Percentiles rank a stretch among this genome's conserved stretches.
These are phyloP conservation scores for Beauveria bassiana DNA, from an alignment of 2,329 filamentous ascomycete genomes.

Conservation along the genomic window DNA sequence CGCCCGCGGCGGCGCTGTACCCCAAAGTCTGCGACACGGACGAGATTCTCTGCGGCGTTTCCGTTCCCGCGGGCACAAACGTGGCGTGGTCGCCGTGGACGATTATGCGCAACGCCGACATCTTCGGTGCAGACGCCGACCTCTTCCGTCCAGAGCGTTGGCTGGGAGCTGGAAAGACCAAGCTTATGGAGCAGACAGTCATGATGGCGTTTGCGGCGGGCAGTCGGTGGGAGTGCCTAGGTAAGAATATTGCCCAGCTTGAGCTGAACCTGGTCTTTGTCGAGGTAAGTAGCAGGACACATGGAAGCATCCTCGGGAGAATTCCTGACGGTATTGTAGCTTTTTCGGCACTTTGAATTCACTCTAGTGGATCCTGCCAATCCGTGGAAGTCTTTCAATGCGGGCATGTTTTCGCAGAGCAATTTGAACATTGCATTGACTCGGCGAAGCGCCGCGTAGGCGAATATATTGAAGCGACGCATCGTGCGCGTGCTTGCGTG, in stretches of 20 bases:
- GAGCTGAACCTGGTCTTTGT: conserved; percentile 24
- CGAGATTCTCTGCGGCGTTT: conserved; percentile 12
- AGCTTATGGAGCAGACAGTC: conserved; percentile 20
- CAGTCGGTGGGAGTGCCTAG: conserved; percentile 21
- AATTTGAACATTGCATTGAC: not conserved
- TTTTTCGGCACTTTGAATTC: conserved; percentile 16
- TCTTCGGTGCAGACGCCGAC: conserved; percentile 19
- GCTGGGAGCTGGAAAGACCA: conserved; percentile 19
- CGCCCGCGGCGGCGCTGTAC: conserved; percentile 17
- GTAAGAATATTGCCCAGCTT: conserved; percentile 23
- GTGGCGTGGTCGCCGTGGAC: conserved; percentile 19
- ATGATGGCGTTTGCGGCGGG: conserved; percentile 25
- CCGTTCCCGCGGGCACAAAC: conserved; percentile 15
- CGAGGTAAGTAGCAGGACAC: conserved; percentile 20
- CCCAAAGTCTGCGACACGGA: conserved; percentile 15
- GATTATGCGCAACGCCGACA: conserved; percentile 16
- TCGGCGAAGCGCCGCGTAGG: not conserved
- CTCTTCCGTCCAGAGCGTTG: conserved; percentile 18
- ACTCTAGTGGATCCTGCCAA: conserved; percentile 14
- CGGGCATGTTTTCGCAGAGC: conserved; percentile 13
- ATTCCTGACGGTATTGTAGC: conserved; percentile 1
- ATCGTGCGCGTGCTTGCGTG: not conserved
- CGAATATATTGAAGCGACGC: not conserved
- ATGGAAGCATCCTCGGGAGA: too few relatives aligned
- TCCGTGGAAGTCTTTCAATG: conserved; percentile 15